Percentiles rank a stretch among this genome's conserved stretches.
These are phyloP conservation scores for Citrullus mucosospermus DNA, from an alignment of 306 rosid genomes.

Conservation along the genomic window DNA sequence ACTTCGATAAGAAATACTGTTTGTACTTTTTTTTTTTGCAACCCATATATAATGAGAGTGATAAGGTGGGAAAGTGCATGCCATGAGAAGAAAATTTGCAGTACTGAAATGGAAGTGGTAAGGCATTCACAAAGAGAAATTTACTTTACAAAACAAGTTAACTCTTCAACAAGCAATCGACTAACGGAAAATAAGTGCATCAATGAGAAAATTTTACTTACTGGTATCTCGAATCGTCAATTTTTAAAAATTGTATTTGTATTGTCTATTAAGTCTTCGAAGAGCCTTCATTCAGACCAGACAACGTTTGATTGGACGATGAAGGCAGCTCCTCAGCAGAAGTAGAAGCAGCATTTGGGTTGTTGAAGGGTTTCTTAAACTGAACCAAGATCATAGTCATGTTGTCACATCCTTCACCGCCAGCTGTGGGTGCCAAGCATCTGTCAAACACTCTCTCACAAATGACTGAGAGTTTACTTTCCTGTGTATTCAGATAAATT, in stretches of 20 bases:
- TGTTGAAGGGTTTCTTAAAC: constrained; percentile 36
- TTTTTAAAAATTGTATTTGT: not conserved
- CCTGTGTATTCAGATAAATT: constrained; percentile 37
- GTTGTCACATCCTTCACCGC: constrained; percentile 93
- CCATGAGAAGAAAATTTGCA: not conserved
- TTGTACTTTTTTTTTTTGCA: too few relatives aligned
- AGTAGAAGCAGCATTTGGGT: constrained; percentile 17
- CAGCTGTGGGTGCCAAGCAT: constrained; percentile 89
- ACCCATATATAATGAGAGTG: not conserved
- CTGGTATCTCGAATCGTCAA: not conserved
- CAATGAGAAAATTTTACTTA: not conserved
- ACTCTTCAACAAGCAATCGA: not conserved
- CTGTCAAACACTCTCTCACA: constrained; percentile 88
- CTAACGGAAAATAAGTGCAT: constrained; percentile 2
- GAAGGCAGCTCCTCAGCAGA: constrained; percentile 28
- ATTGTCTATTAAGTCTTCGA: not conserved
- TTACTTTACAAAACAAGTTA: constrained; percentile 4
- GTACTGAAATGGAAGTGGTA: not conserved
- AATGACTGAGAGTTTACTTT: constrained; percentile 52
- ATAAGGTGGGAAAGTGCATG: not conserved
- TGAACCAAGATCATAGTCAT: constrained; percentile 98
- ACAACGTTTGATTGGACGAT: constrained; percentile 15
- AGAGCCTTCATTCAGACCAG: not conserved
- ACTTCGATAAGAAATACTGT: too few relatives aligned
- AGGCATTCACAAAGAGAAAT: constrained; percentile 4